Evolutionary conservation across 2,329 filamentous ascomycete genomes (phyloP).

Genomic region (Fusarium praegraminearum): DNA sequence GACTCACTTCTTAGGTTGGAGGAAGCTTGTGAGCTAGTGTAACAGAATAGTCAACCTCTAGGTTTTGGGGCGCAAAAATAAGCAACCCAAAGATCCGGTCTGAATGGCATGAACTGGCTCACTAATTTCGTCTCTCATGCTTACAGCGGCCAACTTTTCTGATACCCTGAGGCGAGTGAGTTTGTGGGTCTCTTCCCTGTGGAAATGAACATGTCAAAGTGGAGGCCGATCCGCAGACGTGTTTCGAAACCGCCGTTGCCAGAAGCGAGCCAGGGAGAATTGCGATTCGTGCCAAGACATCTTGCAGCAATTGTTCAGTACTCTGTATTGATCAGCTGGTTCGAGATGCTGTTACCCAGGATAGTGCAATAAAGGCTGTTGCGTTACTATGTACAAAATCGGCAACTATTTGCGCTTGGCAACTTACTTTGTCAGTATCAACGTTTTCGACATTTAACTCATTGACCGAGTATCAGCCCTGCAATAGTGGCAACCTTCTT

Average conservation of each 20-base stretch:
- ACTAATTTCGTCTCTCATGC: neutral
- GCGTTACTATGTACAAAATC: conserved; percentile 2
- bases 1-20: conserved; percentile 29
- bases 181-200: conserved; percentile 30
- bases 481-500: conserved; percentile 23
- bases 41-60: neutral
- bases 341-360: conserved; percentile 15
- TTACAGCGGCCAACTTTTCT: neutral
- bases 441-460: conserved; percentile 3
- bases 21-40: conserved; percentile 11
- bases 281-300: conserved; percentile 13
- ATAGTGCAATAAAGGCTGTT: conserved; percentile 9
- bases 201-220: conserved; percentile 33
- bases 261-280: conserved; percentile 31
- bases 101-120: neutral
- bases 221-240: conserved; percentile 38
- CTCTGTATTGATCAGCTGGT: conserved; percentile 1
- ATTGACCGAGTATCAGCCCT: conserved; percentile 31
- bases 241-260: conserved; percentile 47
- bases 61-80: neutral
- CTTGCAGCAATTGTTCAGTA: neutral
- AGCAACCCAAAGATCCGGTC: neutral
- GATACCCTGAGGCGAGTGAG: conserved; percentile 14
- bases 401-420: conserved; percentile 10
- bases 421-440: conserved; percentile 4